Conservation (phyloP, 2,329 filamentous ascomycete genomes). For the Teratosphaeriaceae sp. region DNA sequence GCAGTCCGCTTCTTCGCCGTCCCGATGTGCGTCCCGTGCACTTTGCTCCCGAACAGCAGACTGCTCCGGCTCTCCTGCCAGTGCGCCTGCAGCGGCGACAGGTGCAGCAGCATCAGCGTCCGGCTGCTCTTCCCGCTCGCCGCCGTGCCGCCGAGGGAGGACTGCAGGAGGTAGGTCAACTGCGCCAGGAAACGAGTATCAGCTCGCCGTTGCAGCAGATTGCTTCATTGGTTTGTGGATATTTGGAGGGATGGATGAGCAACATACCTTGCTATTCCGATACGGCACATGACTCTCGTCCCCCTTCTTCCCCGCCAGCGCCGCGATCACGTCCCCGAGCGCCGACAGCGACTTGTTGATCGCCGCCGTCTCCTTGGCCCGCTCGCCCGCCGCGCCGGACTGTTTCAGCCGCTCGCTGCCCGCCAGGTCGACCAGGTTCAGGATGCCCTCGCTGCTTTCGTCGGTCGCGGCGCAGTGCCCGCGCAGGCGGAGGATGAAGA, state of each 20-base stretch:
- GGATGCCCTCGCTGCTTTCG: slow-evolving; percentile 82
- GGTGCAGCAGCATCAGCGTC: slow-evolving; percentile 99
- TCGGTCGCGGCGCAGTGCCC: slow-evolving; percentile 66
- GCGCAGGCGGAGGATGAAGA: slow-evolving; percentile 75
- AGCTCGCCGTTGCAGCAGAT: slow-evolving; percentile 7
- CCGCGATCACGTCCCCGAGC: slow-evolving; percentile 88
- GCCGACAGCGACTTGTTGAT: slow-evolving; percentile 95
- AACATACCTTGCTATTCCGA: slow-evolving; percentile 76
- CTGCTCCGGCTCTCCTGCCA: slow-evolving; percentile 89
- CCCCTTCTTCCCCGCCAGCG: slow-evolving; percentile 74
- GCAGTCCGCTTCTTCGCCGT: slow-evolving; percentile 64
- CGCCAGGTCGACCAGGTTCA: slow-evolving; percentile 93
- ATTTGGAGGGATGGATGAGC: neutral
- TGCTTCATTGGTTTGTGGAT: slow-evolving; percentile 3
- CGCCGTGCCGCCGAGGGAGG: slow-evolving; percentile 79
- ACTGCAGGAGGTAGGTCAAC: slow-evolving; percentile 91
- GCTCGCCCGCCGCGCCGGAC: slow-evolving; percentile 76
- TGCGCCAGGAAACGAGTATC: slow-evolving; percentile 27
- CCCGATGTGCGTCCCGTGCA: slow-evolving; percentile 87
- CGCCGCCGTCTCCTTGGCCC: slow-evolving; percentile 88
- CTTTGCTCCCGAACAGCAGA: slow-evolving; percentile 89
- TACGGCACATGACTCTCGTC: slow-evolving; percentile 72
- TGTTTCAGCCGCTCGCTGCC: slow-evolving; percentile 88
- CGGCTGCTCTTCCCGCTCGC: slow-evolving; percentile 54
- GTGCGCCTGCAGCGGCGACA: slow-evolving; percentile 84